phyloP scores from a whole-genome alignment of 768 basidiomycete genomes.

The Harrya chromipes region DNA sequence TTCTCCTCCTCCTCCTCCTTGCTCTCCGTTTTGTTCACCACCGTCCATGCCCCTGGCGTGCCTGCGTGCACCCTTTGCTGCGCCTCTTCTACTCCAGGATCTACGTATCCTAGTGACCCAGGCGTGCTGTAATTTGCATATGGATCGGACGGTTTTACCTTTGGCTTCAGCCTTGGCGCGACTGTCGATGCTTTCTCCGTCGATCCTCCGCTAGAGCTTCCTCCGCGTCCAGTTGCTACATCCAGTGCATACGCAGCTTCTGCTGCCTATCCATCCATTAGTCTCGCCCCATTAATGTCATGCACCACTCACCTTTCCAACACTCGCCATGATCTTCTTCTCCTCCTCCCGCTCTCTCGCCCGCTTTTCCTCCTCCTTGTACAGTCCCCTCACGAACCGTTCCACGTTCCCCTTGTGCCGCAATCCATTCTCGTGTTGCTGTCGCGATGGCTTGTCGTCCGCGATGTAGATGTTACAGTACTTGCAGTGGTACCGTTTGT shows the following conservation, averaged over 20 bases:
- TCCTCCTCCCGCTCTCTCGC: conserved; percentile 86
- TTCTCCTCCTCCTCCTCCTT: not conserved
- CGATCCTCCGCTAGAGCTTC: conserved; percentile 10
- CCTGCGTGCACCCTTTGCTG: conserved; percentile 63
- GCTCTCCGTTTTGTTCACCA: conserved; percentile 37
- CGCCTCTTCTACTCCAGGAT: conserved; percentile 73
- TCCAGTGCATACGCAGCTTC: conserved; percentile 77
- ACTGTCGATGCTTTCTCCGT: conserved; percentile 16
- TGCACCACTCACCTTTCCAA: conserved; percentile 61
- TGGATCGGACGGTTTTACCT: conserved; percentile 56
- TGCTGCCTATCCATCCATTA: conserved; percentile 53
- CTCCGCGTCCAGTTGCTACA: conserved; percentile 62
- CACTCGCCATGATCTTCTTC: conserved; percentile 77
- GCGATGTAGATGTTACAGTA: conserved; percentile 97
- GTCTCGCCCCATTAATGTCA: not conserved
- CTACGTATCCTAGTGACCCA: conserved; percentile 73
- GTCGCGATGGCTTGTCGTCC: conserved; percentile 90
- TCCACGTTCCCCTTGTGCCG: conserved; percentile 95
- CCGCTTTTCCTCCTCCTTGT: conserved; percentile 88
- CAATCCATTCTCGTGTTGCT: conserved; percentile 90
- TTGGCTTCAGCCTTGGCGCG: conserved; percentile 34
- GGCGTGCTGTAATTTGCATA: conserved; percentile 88
- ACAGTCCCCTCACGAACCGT: conserved; percentile 85
- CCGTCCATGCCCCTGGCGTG: conserved; percentile 74
- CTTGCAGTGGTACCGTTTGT: conserved; percentile 92